These are phyloP conservation scores for Aspergillus sclerotialis DNA, from an alignment of 2,329 filamentous ascomycete genomes.

Conservation along the genomic window DNA sequence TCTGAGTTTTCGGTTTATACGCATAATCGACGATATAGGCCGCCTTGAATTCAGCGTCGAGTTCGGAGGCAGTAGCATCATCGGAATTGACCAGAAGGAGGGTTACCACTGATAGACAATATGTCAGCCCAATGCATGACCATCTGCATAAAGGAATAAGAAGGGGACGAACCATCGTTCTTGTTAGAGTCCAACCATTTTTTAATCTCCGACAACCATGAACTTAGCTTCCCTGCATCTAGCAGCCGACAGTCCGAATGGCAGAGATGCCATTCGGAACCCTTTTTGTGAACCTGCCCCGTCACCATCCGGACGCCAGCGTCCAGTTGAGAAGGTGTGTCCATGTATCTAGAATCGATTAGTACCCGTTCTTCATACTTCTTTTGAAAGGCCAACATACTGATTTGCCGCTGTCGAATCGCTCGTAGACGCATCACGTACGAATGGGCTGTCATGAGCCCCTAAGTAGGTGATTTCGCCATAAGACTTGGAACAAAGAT, in stretches of 20 bases:
- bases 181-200: conserved; percentile 63
- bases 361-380: too few relatives aligned
- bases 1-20: conserved; percentile 47
- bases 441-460: conserved; percentile 67
- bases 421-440: conserved; percentile 56
- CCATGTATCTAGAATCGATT: conserved; percentile 41
- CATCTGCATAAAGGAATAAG: neutral
- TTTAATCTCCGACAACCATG: conserved; percentile 59
- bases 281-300: conserved; percentile 61
- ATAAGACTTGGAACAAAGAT: conserved; percentile 64
- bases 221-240: conserved; percentile 59
- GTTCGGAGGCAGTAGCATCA: conserved; percentile 47
- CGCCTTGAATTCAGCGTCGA: conserved; percentile 49
- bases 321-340: conserved; percentile 63
- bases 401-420: conserved; percentile 65
- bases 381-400: conserved; percentile 41
- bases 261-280: conserved; percentile 59
- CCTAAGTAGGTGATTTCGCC: conserved; percentile 72
- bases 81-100: conserved; percentile 67
- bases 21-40: conserved; percentile 57
- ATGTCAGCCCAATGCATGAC: conserved; percentile 2
- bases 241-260: conserved; percentile 62
- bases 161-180: conserved; percentile 50
- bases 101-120: conserved; percentile 52
- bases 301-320: conserved; percentile 66